Evolutionary conservation across 768 basidiomycete genomes (phyloP), one percentile per base, ranked within the genome.

Genomic region (Psilocybe sp.): DNA sequence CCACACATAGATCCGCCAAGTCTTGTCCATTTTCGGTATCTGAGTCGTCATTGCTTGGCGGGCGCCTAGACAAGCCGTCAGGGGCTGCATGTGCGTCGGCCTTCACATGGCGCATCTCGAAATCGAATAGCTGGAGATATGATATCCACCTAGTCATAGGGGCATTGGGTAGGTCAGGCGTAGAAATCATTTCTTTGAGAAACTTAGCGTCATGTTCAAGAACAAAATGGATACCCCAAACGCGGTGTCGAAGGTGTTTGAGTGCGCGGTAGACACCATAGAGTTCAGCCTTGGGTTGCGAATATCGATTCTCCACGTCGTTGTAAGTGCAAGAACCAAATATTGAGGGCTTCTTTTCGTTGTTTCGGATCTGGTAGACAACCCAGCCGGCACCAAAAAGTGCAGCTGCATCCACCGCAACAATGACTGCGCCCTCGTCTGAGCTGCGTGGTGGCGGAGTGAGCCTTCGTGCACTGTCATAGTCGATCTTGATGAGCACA

Each of bases 121-220:
- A 75, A 37, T 71, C 54, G 48, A 74, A 75, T 0, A 71, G 46
- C 0, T 59, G 49, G 4, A 74, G 67, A 33, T 62, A 69, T 5
- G 56, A 34, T 1, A 76, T 64, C 74, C 73, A 75, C n/a, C 66
- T 44, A 15, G 70, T 68, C 44, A 74, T 63, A 0, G 69, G 60
- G 0, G 67, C 64, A 44, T 69, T 71, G 0, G 71, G 70, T 1
- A 70, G 47, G 38, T 75, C 66, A 0, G 71, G 71, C 1, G 64
- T 54, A 18, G 62, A 63, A 2, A 75, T 49, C 72, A 72, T 74
- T 8, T 65, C 64, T 18, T 56, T 63, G 1, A 77, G 61, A 33
- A 64, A 68, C 36, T 65, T 62, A 0, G 67, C 69, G 45, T 75
- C 68, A 4, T 68, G 62, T 46, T 75, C 66, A 0, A 72, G 16